Conservation (phyloP, 768 basidiomycete genomes). For the Krasilnikovozyma curviuscula region DNA sequence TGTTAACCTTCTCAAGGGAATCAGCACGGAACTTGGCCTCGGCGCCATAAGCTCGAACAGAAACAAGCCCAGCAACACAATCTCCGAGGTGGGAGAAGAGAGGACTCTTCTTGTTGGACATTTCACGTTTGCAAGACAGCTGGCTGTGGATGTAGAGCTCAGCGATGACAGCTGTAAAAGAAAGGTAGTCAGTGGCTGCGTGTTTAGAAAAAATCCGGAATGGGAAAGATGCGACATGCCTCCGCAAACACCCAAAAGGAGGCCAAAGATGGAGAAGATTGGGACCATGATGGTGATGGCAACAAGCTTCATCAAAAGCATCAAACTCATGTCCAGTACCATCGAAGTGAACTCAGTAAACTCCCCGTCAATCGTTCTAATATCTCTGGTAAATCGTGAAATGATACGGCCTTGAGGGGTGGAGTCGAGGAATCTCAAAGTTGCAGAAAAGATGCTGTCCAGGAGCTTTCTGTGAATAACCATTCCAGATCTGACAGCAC, state of each 20-base stretch:
- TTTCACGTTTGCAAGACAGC: slow-evolving; percentile 37
- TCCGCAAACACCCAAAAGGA: slow-evolving; percentile 25
- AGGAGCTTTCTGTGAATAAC: slow-evolving; percentile 9
- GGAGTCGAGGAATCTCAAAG: slow-evolving; percentile 34
- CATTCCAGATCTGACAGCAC: slow-evolving; percentile 8
- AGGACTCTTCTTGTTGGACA: slow-evolving; percentile 36
- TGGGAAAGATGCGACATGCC: no score
- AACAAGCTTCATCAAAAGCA: slow-evolving; percentile 31
- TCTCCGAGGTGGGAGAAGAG: slow-evolving; percentile 38
- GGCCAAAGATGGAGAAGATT: slow-evolving; percentile 33
- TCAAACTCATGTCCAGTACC: slow-evolving; percentile 22
- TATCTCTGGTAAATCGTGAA: slow-evolving; percentile 37
- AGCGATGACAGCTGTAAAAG: no score
- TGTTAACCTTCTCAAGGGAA: slow-evolving; percentile 37
- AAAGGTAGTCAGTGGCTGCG: no score
- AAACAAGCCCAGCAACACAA: slow-evolving; percentile 38
- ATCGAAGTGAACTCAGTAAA: slow-evolving; percentile 7
- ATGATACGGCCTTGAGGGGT: slow-evolving; percentile 43
- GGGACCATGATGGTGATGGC: slow-evolving; percentile 34
- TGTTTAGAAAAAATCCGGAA: no score
- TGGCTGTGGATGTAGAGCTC: slow-evolving; percentile 35
- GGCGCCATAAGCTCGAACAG: slow-evolving; percentile 49
- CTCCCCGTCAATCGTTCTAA: slow-evolving; percentile 8
- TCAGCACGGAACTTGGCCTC: slow-evolving; percentile 29
- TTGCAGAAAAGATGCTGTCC: slow-evolving; percentile 1